These are phyloP conservation scores for Porogramme epimiltina DNA, from an alignment of 1,284 basidiomycete species.

Conservation along the genomic window DNA sequence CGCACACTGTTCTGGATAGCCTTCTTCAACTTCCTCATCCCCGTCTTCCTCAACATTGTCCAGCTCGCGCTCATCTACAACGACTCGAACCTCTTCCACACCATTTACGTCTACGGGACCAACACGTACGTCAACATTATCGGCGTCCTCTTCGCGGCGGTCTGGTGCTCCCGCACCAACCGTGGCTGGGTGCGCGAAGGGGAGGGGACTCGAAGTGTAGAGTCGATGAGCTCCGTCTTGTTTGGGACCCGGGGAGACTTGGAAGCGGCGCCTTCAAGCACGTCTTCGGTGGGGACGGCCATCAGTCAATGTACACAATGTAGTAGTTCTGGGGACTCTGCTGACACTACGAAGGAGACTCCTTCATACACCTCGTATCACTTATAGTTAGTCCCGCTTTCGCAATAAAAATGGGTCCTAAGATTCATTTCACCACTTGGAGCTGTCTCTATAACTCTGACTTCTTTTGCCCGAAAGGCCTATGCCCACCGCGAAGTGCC, in stretches of 20 bases:
- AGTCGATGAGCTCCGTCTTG: not conserved
- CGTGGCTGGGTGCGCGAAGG: not conserved
- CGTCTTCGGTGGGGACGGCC: no score
- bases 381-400: no score
- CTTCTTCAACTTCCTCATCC: conserved; percentile 32
- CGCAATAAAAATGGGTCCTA: no score
- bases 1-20: conserved; percentile 32
- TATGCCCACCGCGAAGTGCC: no score
- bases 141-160: conserved; percentile 24
- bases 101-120: conserved; percentile 9
- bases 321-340: no score
- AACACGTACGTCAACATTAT: conserved; percentile 22
- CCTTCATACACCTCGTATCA: no score
- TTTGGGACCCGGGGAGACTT: not conserved
- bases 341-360: no score
- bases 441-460: no score
- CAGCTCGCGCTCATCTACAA: conserved; percentile 21
- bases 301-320: no score
- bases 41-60: conserved; percentile 28
- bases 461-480: no score
- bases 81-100: conserved; percentile 3
- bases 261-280: not conserved
- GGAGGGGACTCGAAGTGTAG: not conserved
- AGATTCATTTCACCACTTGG: no score
- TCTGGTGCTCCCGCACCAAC: conserved; percentile 16